Base-by-base conservation (phyloP, 2,329 filamentous ascomycete species). In the Orbilia javanica region DNA sequence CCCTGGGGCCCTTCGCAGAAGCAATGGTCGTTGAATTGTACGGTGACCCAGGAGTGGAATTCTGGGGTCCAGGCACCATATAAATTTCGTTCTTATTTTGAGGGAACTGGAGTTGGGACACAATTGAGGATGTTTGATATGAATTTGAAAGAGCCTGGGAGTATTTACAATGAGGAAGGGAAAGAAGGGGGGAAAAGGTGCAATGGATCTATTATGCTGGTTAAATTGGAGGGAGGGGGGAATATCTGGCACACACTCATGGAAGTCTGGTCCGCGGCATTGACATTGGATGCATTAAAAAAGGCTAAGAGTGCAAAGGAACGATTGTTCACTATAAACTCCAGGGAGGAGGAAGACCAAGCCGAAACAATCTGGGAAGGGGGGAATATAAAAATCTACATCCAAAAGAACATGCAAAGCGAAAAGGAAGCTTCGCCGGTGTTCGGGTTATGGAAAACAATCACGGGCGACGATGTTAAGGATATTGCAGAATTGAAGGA, bases 201-300 rank as follows among this genome's bases (percentile, higher is more conserved):
- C 64, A 48, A 55, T 1, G 70, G 73, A 11, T 80, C 80, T 65
- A 80, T 81, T n/a, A 79, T 83, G 68, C 46, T 83, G 7, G 80
- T 81, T 10, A 70, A 78, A 39, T 74, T 82, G 3, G 82, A 83
- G 69, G 79, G 79, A 29, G 81, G 82, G 60, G 64, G 69, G n/a
- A 83, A 83, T 69, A 55, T 82, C 25, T 83, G 81, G 80, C 82
- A 83, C 52, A 81, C 81, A 55, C 52, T 82, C 25, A 80, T 83
- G 80, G 82, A 83, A 77, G 67, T 82, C 8, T 82, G 82, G 82
- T 80, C 82, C n/a, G 80, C 81, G 3, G 77, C 80, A 18, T 53
- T 82, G 15, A 81, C 80, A 8, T 39, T 83, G 25, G 81, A 83
- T 36, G 69, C 71, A 4, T 73, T 82, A 20, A 69, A 75, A 13